These are phyloP conservation scores for Schizophyllum amplum DNA, from an alignment of 1,284 basidiomycete species.

Conservation along the genomic window DNA sequence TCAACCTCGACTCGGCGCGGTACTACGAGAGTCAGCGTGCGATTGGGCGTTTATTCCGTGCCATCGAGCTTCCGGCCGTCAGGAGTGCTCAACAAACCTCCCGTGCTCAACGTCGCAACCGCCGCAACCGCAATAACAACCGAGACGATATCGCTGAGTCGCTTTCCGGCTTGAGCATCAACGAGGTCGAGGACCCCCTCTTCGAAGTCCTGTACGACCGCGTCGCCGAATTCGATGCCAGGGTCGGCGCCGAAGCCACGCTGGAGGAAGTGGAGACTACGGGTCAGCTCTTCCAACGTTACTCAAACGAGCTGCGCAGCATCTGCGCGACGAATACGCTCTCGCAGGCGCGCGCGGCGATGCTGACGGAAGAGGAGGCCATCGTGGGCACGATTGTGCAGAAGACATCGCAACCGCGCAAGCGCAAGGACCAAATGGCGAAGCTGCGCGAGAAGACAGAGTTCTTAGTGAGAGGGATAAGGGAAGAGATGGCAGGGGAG, in stretches of 20 bases:
- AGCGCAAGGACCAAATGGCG: slow-evolving; percentile 42
- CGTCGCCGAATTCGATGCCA: not conserved
- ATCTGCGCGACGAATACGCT: slow-evolving; percentile 43
- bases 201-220: not conserved
- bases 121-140: too few species aligned
- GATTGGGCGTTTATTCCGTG: slow-evolving; percentile 51
- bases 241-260: not conserved
- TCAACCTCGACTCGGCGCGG: slow-evolving; percentile 13
- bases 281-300: slow-evolving; percentile 33
- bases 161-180: not conserved
- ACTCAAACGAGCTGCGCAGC: slow-evolving; percentile 36
- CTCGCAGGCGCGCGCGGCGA: slow-evolving; percentile 29
- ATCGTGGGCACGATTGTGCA: slow-evolving; percentile 55
- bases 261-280: not conserved
- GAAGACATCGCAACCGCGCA: slow-evolving; percentile 48
- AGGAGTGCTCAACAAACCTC: slow-evolving; percentile 2
- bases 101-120: not conserved
- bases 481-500: slow-evolving; percentile 38
- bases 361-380: slow-evolving; percentile 54
- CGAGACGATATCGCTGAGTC: not conserved
- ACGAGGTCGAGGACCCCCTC: not conserved
- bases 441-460: slow-evolving; percentile 46
- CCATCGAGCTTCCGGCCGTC: slow-evolving; percentile 41
- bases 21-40: slow-evolving; percentile 45
- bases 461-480: slow-evolving; percentile 36